phyloP scores from a whole-genome alignment of 2,329 filamentous ascomycete species.

The Clarireedia sp. region DNA sequence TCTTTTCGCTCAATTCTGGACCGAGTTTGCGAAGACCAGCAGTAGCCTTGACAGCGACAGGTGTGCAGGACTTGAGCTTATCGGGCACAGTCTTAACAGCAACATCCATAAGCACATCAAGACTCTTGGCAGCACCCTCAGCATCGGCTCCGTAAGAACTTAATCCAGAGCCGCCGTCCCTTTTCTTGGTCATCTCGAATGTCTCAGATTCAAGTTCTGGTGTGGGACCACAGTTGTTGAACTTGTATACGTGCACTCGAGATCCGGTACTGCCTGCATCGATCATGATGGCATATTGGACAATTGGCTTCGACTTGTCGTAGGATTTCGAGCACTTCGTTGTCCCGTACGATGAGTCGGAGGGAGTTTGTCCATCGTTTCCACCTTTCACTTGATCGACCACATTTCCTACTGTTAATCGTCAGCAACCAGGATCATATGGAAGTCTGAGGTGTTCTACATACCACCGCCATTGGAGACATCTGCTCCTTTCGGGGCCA shows the following conservation, averaged over 20 bases:
- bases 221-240: constrained; percentile 97
- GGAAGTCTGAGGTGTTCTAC: not conserved
- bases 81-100: constrained; percentile 81
- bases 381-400: constrained; percentile 12
- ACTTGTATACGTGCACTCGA: constrained; percentile 96
- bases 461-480: constrained; percentile 23
- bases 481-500: constrained; percentile 47
- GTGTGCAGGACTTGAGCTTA: constrained; percentile 82
- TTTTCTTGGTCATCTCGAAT: constrained; percentile 89
- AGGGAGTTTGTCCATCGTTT: constrained; percentile 43
- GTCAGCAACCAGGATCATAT: not conserved
- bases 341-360: constrained; percentile 57
- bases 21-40: constrained; percentile 87
- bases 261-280: constrained; percentile 97
- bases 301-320: constrained; percentile 82
- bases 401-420: constrained; percentile 16
- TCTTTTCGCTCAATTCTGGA: constrained; percentile 69
- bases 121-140: constrained; percentile 77
- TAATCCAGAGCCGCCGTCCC: constrained; percentile 62
- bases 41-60: constrained; percentile 95
- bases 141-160: constrained; percentile 84
- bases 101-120: constrained; percentile 80
- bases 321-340: constrained; percentile 74
- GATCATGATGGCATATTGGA: constrained; percentile 98
- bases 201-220: constrained; percentile 88